Conservation (phyloP, 768 basidiomycete genomes). For the Dendrothele bispora region DNA sequence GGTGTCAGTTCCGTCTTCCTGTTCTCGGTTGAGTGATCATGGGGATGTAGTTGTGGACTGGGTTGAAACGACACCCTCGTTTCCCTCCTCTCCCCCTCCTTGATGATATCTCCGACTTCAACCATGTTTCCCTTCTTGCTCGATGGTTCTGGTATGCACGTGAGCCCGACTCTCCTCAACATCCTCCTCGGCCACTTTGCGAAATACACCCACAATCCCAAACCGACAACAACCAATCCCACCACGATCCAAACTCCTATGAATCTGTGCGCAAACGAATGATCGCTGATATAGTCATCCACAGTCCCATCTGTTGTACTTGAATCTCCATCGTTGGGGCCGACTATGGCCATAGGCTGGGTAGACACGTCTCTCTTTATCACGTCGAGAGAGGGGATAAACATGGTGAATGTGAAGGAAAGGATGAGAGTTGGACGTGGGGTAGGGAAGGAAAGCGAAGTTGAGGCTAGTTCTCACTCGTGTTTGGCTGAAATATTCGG, state of each 20-base stretch:
- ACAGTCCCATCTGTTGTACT: constrained; percentile 13
- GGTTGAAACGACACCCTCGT: no score
- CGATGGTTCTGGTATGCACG: constrained; percentile 1
- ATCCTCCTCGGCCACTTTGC: constrained; percentile 34
- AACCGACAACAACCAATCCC: constrained; percentile 30
- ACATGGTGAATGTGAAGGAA: constrained; percentile 24
- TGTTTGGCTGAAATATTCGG: background rate
- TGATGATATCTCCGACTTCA: background rate
- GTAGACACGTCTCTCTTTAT: constrained; percentile 21
- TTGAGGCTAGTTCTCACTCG: background rate
- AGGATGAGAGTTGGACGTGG: background rate
- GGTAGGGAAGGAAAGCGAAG: constrained; percentile 7
- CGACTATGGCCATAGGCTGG: constrained; percentile 23
- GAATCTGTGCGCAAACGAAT: constrained; percentile 39
- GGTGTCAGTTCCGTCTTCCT: no score
- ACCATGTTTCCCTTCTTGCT: background rate
- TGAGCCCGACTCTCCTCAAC: constrained; percentile 8
- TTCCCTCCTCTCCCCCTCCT: no score
- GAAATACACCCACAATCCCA: constrained; percentile 37
- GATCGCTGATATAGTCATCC: no score
- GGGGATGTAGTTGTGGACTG: no score
- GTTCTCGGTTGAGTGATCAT: no score
- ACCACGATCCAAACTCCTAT: constrained; percentile 46
- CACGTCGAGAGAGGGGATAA: constrained; percentile 23
- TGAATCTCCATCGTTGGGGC: constrained; percentile 20